phyloP scores from a whole-genome alignment of 169 alveolate species.

The Eimeria praecox region DNA sequence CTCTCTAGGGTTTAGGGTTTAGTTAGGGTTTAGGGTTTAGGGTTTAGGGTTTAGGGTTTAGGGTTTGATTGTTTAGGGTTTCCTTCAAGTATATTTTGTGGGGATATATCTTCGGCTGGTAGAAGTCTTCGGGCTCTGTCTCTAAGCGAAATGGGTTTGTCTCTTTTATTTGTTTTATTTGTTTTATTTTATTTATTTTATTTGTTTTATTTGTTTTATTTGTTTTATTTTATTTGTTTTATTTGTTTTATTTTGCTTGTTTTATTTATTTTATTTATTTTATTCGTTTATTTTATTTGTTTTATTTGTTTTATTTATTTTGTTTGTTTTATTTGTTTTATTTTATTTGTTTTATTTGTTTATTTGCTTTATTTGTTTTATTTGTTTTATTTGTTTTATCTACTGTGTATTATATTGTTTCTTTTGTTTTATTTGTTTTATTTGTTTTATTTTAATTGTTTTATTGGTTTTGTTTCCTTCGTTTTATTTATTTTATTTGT shows the following conservation, averaged over 20 bases:
- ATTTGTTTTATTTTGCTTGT: background rate
- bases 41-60: constrained; percentile 22
- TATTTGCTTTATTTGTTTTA: background rate
- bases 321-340: background rate
- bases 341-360: background rate
- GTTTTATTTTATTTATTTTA: background rate
- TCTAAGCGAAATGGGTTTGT: constrained; percentile 36
- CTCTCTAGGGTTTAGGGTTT: constrained; percentile 1
- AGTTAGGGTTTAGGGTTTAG: constrained; percentile 23
- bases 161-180: background rate
- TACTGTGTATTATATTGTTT: background rate
- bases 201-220: background rate
- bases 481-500: background rate
- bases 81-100: background rate
- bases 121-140: constrained; percentile 22
- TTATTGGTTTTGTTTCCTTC: too few species aligned
- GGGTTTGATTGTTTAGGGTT: constrained; percentile 21
- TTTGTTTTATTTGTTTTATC: background rate
- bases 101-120: background rate
- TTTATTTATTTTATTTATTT: background rate
- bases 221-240: background rate
- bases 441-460: background rate
- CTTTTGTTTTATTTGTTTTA: background rate
- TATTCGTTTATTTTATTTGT: background rate
- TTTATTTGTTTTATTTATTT: background rate